These are phyloP conservation scores for Tulasnella sp. DNA, from an alignment of 768 basidiomycete species.

Conservation along the genomic window DNA sequence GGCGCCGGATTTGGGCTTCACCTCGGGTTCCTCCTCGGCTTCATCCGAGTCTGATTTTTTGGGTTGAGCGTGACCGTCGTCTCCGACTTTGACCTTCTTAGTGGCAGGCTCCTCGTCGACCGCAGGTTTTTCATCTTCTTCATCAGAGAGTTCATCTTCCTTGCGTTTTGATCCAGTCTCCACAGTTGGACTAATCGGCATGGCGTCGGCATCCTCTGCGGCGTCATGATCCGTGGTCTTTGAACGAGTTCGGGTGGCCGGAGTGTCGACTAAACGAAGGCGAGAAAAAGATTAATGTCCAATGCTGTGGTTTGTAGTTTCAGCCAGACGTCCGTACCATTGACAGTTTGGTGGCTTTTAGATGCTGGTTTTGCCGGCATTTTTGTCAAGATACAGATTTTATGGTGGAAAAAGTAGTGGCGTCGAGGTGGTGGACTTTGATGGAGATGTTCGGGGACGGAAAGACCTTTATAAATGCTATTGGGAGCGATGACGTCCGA, in stretches of 20 bases:
- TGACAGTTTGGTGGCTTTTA: neutral
- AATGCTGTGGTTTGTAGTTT: neutral
- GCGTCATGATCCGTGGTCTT: neutral
- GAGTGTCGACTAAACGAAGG: neutral
- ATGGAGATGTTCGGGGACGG: neutral
- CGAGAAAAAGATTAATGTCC: neutral
- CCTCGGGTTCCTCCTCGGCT: neutral
- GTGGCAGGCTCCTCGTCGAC: neutral
- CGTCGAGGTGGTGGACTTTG: neutral
- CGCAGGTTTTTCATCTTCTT: neutral
- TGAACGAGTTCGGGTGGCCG: neutral
- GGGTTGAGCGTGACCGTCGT: neutral
- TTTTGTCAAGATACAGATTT: neutral
- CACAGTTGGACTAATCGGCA: neutral
- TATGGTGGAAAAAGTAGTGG: neutral
- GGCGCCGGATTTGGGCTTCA: neutral
- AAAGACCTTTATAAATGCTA: neutral
- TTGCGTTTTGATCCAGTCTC: neutral
- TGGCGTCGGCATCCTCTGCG: neutral
- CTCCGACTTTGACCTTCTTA: slow-evolving; percentile 6
- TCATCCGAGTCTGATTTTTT: neutral
- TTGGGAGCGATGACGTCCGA: neutral
- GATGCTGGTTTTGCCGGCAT: neutral
- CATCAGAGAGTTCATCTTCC: neutral
- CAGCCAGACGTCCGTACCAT: neutral